Evolutionary conservation across 1,284 basidiomycete species (phyloP).

Genomic region (Marasmius oreades): DNA sequence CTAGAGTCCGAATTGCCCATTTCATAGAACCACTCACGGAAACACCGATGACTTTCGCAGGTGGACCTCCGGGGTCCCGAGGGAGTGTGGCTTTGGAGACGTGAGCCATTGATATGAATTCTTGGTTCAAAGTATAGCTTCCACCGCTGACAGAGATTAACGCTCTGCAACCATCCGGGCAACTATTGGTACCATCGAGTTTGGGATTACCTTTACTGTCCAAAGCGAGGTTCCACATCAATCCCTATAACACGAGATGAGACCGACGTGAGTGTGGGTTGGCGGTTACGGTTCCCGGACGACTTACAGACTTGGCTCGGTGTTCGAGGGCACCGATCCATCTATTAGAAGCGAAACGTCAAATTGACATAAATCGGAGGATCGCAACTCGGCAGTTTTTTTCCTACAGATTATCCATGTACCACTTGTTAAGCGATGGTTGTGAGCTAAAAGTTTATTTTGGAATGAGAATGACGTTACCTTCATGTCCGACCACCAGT

Average conservation of each 20-base stretch:
- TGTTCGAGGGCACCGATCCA: slow-evolving; percentile 15
- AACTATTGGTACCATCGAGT: slow-evolving; percentile 43
- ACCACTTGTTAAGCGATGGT: slow-evolving; percentile 36
- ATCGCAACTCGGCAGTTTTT: neutral
- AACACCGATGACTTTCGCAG: slow-evolving; percentile 7
- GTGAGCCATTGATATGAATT: slow-evolving; percentile 13
- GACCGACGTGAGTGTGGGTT: neutral
- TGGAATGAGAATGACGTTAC: slow-evolving; percentile 19
- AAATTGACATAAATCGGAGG: too few species aligned
- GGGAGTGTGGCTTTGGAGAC: slow-evolving; percentile 6
- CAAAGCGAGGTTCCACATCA: slow-evolving; percentile 55
- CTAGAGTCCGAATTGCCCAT: slow-evolving; percentile 1
- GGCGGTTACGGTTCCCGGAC: too few species aligned
- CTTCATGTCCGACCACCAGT: slow-evolving; percentile 62
- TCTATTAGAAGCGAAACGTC: neutral
- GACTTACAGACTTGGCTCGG: slow-evolving; percentile 4
- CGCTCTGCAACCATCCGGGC: slow-evolving; percentile 4
- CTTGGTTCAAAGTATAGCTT: slow-evolving; percentile 7
- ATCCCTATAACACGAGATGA: slow-evolving; percentile 23
- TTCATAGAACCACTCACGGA: neutral
- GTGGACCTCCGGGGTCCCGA: slow-evolving; percentile 5
- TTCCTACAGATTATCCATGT: slow-evolving; percentile 49
- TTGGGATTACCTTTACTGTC: slow-evolving; percentile 43
- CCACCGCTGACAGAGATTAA: slow-evolving; percentile 3
- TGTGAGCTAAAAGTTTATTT: neutral